Evolutionary conservation across 1,139 yeast species (phyloP), one percentile per base, ranked within the genome.

Genomic region (Taphrina populina): DNA sequence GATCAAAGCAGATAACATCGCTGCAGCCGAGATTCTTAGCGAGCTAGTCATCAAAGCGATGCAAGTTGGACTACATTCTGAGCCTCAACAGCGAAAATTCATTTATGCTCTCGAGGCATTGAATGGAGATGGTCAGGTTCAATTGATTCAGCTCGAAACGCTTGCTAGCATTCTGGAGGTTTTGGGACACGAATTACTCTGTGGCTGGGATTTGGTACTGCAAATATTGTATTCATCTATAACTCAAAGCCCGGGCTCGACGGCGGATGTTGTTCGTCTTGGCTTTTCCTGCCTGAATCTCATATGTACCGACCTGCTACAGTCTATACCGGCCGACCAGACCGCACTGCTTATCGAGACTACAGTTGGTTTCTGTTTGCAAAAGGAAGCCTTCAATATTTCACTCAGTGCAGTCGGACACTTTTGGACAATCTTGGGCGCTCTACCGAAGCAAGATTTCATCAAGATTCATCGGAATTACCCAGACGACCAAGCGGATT

Each of bases 261-360:
- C 19, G 5, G 43, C 55, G 4, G 43, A 47, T 11, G 43, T 36
- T 8, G 40, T 55, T n/a, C 43, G 54, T n/a, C 29, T 41, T n/a
- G 49, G 54, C 8, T 55, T 55, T 33, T 39, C 47, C 36, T 47
- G 47, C 20, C 40, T 55, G 29, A 35, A 46, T 17, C 49, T 55
- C 37, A 55, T 55, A 10, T 55, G 58, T 24, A 44, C 58, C 15
- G 58, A 55, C 26, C 30, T 44, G 6, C 13, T 55, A 24, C 13
- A 19, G 7, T 32, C 30, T 10, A 15, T 55, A 21, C 44, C 58
- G 1, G 4, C 8, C 5, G 36, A 24, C 24, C 45, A 36, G 21
- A 17, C 33, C 24, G 27, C 54, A 29, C 43, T 29, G 17, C 44
- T 55, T n/a, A 32, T 55, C 11, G 49, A 47, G n/a, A 55, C 43